phyloP scores from a whole-genome alignment of 2,329 filamentous ascomycete genomes.

The Exophiala calicioides region DNA sequence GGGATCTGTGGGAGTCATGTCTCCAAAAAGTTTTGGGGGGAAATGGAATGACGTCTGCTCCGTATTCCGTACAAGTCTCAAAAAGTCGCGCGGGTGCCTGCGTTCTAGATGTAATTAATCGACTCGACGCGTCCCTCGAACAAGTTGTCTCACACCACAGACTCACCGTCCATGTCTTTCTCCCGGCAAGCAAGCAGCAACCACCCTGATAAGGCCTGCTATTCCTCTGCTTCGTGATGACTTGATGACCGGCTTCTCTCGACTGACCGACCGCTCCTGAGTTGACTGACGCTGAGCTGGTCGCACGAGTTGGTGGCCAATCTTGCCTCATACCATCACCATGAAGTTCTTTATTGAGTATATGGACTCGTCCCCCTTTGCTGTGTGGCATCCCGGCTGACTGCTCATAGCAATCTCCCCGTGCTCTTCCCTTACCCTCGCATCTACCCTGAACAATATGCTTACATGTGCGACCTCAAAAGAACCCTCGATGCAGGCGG shows the following conservation, averaged over 20 bases:
- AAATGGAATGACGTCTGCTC: background rate
- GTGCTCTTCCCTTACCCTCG: slow-evolving; percentile 74
- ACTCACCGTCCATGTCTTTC: no score
- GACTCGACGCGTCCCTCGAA: no score
- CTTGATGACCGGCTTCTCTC: no score
- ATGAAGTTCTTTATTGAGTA: slow-evolving; percentile 82
- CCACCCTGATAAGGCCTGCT: no score
- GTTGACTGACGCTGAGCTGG: background rate
- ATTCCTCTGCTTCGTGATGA: no score
- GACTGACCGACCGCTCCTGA: no score
- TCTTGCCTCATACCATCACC: slow-evolving; percentile 35
- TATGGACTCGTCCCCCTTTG: slow-evolving; percentile 23
- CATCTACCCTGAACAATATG: slow-evolving; percentile 74
- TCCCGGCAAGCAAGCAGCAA: no score
- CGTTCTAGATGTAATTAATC: no score
- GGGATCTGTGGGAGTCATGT: background rate
- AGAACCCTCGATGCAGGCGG: slow-evolving; percentile 88
- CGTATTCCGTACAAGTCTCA: no score
- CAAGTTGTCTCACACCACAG: no score
- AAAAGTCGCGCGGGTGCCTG: no score
- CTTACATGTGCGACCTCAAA: slow-evolving; percentile 83
- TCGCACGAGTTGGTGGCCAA: slow-evolving; percentile 4
- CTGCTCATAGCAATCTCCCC: slow-evolving; percentile 59
- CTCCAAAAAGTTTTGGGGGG: slow-evolving; percentile 1
- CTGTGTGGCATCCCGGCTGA: slow-evolving; percentile 23